Evolutionary conservation across 1,139 yeast genomes (phyloP).

Genomic region (Protomyces inundatus): DNA sequence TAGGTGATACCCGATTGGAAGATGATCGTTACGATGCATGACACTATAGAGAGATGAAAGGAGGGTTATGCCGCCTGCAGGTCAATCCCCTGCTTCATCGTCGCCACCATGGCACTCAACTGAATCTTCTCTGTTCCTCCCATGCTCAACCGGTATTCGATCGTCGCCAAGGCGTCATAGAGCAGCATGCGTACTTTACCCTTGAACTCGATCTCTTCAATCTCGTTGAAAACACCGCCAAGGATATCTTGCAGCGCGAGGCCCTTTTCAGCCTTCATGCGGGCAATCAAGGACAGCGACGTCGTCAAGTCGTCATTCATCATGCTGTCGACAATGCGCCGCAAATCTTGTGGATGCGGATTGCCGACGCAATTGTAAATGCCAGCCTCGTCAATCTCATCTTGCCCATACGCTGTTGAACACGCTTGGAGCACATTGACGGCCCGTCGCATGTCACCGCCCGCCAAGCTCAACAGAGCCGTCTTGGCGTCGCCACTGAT

Average conservation of each 20-base stretch:
- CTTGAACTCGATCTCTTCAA: conserved; percentile 53
- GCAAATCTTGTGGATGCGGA: conserved; percentile 83
- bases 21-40: too few species aligned
- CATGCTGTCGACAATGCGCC: conserved; percentile 66
- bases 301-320: conserved; percentile 86
- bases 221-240: conserved; percentile 64
- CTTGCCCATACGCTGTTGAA: conserved; percentile 58
- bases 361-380: conserved; percentile 94
- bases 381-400: conserved; percentile 56
- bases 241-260: conserved; percentile 83
- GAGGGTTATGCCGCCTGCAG: conserved; percentile 32
- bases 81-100: conserved; percentile 58
- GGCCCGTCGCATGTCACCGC: conserved; percentile 96
- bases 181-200: conserved; percentile 23
- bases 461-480: conserved; percentile 63
- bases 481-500: conserved; percentile 56
- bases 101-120: conserved; percentile 84
- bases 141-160: conserved; percentile 70
- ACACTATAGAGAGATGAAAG: neutral
- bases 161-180: conserved; percentile 51
- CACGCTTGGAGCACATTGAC: conserved; percentile 93
- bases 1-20: too few species aligned
- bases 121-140: conserved; percentile 93
- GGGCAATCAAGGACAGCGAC: conserved; percentile 39
- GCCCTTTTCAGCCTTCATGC: conserved; percentile 65